Conservation (phyloP, 441 rosid genomes). For the Populus tomentosa region DNA sequence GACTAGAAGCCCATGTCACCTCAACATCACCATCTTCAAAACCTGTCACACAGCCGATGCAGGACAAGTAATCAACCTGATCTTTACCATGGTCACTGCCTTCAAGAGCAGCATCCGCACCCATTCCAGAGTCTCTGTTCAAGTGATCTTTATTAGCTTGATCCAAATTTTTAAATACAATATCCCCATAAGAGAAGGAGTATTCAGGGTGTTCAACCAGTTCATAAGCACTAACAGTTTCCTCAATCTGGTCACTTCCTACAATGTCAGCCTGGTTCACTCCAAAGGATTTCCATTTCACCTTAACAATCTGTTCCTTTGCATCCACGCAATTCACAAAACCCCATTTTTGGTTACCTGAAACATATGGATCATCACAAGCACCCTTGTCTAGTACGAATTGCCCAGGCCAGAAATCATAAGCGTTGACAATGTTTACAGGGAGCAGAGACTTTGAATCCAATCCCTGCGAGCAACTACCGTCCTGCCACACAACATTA, state of each 20-base stretch:
- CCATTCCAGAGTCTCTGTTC: conserved; percentile 19
- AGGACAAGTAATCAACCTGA: conserved; percentile 39
- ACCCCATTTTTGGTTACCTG: conserved; percentile 59
- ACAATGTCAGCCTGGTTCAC: conserved; percentile 27
- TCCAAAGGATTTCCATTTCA: conserved; percentile 51
- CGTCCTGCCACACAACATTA: conserved; percentile 89
- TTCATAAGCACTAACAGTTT: conserved; percentile 79
- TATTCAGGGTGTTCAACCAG: conserved; percentile 84
- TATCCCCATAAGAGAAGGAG: conserved; percentile 61
- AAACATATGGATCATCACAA: conserved; percentile 32
- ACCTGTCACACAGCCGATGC: conserved; percentile 68
- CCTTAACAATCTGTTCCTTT: conserved; percentile 72
- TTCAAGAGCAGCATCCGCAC: conserved; percentile 16
- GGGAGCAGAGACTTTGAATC: conserved; percentile 64
- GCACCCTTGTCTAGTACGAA: conserved; percentile 65
- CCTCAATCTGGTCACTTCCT: conserved; percentile 40
- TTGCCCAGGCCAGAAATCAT: conserved; percentile 94
- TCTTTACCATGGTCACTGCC: conserved; percentile 20
- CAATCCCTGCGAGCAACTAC: conserved; percentile 46
- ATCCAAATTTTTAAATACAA: conserved; percentile 47
- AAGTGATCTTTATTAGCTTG: conserved; percentile 19
- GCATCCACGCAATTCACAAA: conserved; percentile 57
- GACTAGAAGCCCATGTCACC: conserved; percentile 83
- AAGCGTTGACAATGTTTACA: conserved; percentile 50
- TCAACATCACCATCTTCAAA: conserved; percentile 65